Percentiles rank a stretch among this genome's conserved stretches.
Conservation (phyloP, 352 stramenopile genomes). For the Phytophthora quininea region DNA sequence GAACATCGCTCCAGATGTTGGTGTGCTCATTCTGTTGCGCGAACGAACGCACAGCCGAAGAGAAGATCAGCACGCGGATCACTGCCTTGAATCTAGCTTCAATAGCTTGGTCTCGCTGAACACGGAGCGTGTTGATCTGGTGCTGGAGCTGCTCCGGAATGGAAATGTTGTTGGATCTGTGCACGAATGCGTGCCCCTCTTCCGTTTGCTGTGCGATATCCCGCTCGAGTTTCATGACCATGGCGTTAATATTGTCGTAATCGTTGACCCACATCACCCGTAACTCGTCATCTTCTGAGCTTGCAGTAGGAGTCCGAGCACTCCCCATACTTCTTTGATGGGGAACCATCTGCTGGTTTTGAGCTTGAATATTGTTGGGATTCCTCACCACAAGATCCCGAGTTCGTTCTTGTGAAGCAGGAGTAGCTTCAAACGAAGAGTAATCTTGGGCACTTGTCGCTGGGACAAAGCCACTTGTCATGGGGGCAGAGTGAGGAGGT, state of each 20-base stretch:
- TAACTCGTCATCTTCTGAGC: constrained; percentile 36
- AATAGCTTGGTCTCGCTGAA: constrained; percentile 32
- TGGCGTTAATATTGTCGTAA: constrained; percentile 45
- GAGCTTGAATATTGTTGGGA: constrained; percentile 18
- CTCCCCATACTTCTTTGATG: constrained; percentile 5
- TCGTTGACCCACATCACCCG: constrained; percentile 43
- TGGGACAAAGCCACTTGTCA: constrained; percentile 15
- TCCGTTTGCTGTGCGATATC: constrained; percentile 33
- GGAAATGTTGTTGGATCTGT: constrained; percentile 52
- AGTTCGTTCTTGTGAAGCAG: constrained; percentile 24
- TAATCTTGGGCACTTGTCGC: constrained; percentile 20
- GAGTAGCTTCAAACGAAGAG: constrained; percentile 31
- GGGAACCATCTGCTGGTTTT: constrained; percentile 29
- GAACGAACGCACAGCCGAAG: constrained; percentile 45
- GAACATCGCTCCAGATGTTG: constrained; percentile 48
- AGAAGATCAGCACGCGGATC: constrained; percentile 64
- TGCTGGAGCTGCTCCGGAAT: constrained; percentile 52
- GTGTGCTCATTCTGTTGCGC: constrained; percentile 37
- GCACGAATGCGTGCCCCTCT: constrained; percentile 41
- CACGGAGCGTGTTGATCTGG: constrained; percentile 42
- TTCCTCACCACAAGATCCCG: constrained; percentile 31
- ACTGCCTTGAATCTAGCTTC: constrained; percentile 48
- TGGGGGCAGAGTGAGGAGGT: constrained; percentile 1
- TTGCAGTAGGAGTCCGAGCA: too few species aligned
- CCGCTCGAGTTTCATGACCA: constrained; percentile 33